These are phyloP conservation scores for Tilletiopsis washingtonensis DNA, from an alignment of 1,284 basidiomycete genomes.

Conservation along the genomic window DNA sequence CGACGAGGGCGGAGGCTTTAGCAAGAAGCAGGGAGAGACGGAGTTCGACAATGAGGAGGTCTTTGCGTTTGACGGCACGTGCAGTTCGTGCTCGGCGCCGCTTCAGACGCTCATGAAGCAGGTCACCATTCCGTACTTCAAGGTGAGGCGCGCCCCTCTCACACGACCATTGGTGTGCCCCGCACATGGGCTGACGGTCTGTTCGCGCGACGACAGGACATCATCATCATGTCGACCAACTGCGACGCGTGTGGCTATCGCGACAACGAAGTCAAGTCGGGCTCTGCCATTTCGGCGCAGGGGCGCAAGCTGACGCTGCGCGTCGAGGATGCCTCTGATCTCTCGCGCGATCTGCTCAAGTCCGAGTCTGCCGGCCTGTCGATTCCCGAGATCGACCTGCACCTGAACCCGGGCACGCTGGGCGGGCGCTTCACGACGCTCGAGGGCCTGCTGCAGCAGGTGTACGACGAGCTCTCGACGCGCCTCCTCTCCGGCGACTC, in stretches of 20 bases:
- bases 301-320: constrained; percentile 82
- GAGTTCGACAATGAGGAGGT: constrained; percentile 67
- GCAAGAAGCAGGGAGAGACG: constrained; percentile 44
- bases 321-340: constrained; percentile 85
- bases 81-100: constrained; percentile 77
- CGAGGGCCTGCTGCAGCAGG: constrained; percentile 87
- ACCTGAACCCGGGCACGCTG: constrained; percentile 83
- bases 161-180: no score
- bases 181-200: no score
- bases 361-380: constrained; percentile 67
- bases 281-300: constrained; percentile 72
- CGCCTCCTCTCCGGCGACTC: constrained; percentile 76
- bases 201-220: constrained; percentile 66
- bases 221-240: constrained; percentile 97
- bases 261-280: constrained; percentile 96
- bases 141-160: constrained; percentile 45
- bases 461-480: constrained; percentile 87
- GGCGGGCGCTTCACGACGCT: constrained; percentile 98
- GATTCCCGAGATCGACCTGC: constrained; percentile 92
- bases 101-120: constrained; percentile 91
- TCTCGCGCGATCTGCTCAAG: constrained; percentile 78
- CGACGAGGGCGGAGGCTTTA: constrained; percentile 43
- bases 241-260: constrained; percentile 90
- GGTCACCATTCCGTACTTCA: constrained; percentile 95
- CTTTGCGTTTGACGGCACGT: constrained; percentile 76